phyloP scores from a whole-genome alignment of 139 green algal genomes.

The Asterochloris erici region DNA sequence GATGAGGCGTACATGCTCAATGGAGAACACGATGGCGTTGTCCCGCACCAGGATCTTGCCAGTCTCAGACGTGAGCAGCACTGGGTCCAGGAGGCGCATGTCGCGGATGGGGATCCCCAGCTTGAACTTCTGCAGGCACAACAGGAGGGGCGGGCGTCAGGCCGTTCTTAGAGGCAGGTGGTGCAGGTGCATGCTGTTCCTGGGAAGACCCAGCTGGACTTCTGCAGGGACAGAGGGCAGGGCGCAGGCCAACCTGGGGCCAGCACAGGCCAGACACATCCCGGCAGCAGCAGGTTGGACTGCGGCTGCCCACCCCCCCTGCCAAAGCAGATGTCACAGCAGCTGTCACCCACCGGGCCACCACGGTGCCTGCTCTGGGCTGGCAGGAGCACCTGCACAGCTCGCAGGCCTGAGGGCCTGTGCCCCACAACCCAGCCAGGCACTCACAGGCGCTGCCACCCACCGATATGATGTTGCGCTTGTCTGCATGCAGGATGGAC shows the following conservation, averaged over 20 bases:
- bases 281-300: background rate
- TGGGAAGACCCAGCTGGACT: too few relatives aligned
- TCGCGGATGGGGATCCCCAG: slow-evolving; percentile 80
- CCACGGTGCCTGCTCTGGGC: background rate
- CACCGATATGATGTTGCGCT: slow-evolving; percentile 67
- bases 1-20: slow-evolving; percentile 79
- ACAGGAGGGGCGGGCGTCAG: background rate
- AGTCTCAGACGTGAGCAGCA: slow-evolving; percentile 41
- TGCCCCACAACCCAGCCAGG: background rate
- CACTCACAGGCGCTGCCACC: background rate
- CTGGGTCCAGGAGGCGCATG: slow-evolving; percentile 80
- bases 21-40: slow-evolving; percentile 73
- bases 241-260: too few relatives aligned
- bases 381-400: background rate
- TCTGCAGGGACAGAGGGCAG: too few relatives aligned
- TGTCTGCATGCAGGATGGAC: slow-evolving; percentile 64
- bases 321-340: background rate
- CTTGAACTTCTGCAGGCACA: slow-evolving; percentile 40
- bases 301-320: background rate
- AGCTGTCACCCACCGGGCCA: background rate
- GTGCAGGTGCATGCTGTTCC: too few relatives aligned
- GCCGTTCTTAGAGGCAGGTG: background rate
- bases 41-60: slow-evolving; percentile 70
- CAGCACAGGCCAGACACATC: background rate
- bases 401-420: background rate